Conservation (phyloP, 305 asterid species). For the Solanum hybrid region DNA sequence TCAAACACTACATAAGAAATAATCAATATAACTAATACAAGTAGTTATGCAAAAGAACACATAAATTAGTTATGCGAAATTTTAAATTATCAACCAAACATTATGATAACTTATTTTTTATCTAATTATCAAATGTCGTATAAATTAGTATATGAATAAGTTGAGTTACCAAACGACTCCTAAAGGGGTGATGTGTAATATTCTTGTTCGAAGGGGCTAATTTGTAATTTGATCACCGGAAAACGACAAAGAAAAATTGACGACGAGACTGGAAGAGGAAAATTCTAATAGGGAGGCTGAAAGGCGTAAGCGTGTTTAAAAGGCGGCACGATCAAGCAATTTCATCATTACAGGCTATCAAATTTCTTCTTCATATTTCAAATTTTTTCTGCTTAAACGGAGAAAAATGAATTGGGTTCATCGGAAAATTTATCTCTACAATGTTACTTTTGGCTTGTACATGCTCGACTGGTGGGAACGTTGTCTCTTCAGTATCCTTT, state of each 20-base stretch:
- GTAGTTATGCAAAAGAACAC: not conserved
- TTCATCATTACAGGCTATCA: not conserved
- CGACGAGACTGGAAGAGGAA: not conserved
- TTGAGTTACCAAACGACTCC: not conserved
- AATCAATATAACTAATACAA: not conserved
- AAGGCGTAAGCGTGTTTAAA: not conserved
- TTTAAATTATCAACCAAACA: not conserved
- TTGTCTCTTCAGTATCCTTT: slow-evolving; percentile 77
- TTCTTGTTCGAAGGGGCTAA: not conserved
- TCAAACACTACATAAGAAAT: too few species aligned
- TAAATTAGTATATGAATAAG: not conserved
- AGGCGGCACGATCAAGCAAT: not conserved
- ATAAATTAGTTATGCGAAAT: not conserved
- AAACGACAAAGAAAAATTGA: not conserved
- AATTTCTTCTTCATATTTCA: not conserved
- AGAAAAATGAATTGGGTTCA: slow-evolving; percentile 60
- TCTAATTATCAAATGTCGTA: not conserved
- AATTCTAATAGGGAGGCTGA: not conserved
- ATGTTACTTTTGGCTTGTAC: slow-evolving; percentile 81
- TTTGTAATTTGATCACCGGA: not conserved
- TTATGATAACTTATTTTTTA: too few species aligned
- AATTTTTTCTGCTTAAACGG: not conserved
- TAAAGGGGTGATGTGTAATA: not conserved
- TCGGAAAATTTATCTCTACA: slow-evolving; percentile 75
- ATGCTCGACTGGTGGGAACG: slow-evolving; percentile 98